Conservation (phyloP, 179 eudicot genomes). For the Monotropa hypopitys region DNA sequence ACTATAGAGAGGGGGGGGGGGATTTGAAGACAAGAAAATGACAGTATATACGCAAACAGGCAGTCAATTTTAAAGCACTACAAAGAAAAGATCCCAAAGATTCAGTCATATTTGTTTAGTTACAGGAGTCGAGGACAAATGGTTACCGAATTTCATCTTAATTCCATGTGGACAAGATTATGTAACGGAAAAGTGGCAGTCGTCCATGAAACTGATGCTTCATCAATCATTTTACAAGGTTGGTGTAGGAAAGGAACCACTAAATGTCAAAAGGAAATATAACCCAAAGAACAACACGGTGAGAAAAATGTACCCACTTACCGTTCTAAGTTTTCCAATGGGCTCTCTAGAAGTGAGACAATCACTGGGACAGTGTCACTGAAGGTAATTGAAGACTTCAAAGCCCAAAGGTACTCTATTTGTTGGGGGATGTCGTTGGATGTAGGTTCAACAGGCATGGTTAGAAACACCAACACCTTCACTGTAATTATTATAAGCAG, state of each 20-base stretch:
- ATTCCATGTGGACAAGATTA: background rate
- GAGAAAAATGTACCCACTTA: slow-evolving; percentile 3
- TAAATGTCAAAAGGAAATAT: background rate
- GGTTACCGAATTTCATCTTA: background rate
- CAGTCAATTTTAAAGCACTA: background rate
- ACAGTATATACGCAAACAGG: background rate
- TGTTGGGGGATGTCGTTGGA: slow-evolving; percentile 69
- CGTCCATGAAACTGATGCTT: background rate
- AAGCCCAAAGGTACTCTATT: slow-evolving; percentile 70
- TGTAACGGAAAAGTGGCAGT: background rate
- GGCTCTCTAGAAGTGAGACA: slow-evolving; percentile 71
- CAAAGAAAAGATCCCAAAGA: background rate
- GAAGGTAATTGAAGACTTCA: slow-evolving; percentile 52
- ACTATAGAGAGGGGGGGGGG: no score
- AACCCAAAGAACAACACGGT: background rate
- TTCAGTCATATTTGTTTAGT: background rate
- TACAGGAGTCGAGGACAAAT: background rate
- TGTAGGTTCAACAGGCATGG: slow-evolving; percentile 78
- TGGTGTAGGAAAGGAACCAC: background rate
- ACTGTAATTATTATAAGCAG: slow-evolving; percentile 31
- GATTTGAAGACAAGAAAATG: background rate
- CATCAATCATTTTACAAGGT: background rate
- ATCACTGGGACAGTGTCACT: slow-evolving; percentile 62
- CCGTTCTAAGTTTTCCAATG: slow-evolving; percentile 76
- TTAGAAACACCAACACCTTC: slow-evolving; percentile 87